phyloP scores from a whole-genome alignment of 176 grass and related monocot genomes.

The Phoenix dactylifera region DNA sequence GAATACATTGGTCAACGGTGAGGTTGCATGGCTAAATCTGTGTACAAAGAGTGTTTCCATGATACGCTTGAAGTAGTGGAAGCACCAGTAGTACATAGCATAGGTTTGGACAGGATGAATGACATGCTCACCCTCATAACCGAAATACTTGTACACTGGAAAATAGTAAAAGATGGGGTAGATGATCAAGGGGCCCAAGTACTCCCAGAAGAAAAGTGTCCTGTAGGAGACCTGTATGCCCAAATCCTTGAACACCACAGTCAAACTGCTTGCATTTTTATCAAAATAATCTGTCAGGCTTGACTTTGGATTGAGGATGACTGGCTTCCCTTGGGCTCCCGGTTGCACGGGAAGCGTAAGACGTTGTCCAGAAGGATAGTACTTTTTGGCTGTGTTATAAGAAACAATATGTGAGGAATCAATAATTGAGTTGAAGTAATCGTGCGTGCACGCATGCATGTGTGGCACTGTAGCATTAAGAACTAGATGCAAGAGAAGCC shows the following conservation, averaged over 20 bases:
- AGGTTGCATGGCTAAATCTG: slow-evolving; percentile 91
- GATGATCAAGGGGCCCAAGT: slow-evolving; percentile 71
- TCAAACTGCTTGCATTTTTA: slow-evolving; percentile 49
- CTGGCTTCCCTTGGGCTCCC: slow-evolving; percentile 45
- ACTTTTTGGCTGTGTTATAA: slow-evolving; percentile 60
- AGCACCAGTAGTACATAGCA: slow-evolving; percentile 84
- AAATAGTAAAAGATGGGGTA: slow-evolving; percentile 90
- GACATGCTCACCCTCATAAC: slow-evolving; percentile 48
- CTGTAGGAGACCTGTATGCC: slow-evolving; percentile 69
- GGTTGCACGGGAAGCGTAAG: slow-evolving; percentile 62
- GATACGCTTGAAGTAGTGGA: slow-evolving; percentile 96
- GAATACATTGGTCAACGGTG: slow-evolving; percentile 77
- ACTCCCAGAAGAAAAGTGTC: slow-evolving; percentile 94
- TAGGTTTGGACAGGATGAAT: slow-evolving; percentile 84
- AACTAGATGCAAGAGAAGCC: too few species aligned
- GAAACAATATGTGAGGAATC: neutral
- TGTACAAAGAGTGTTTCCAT: slow-evolving; percentile 93
- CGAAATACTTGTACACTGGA: slow-evolving; percentile 75
- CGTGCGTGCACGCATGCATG: too few species aligned
- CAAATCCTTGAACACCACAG: slow-evolving; percentile 88
- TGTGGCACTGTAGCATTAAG: too few species aligned
- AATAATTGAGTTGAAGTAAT: neutral
- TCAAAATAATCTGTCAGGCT: slow-evolving; percentile 70
- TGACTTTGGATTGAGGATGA: slow-evolving; percentile 58
- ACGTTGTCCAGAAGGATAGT: slow-evolving; percentile 75